phyloP scores from a whole-genome alignment of 2,329 filamentous ascomycete genomes.

The Pyricularia grisea region DNA sequence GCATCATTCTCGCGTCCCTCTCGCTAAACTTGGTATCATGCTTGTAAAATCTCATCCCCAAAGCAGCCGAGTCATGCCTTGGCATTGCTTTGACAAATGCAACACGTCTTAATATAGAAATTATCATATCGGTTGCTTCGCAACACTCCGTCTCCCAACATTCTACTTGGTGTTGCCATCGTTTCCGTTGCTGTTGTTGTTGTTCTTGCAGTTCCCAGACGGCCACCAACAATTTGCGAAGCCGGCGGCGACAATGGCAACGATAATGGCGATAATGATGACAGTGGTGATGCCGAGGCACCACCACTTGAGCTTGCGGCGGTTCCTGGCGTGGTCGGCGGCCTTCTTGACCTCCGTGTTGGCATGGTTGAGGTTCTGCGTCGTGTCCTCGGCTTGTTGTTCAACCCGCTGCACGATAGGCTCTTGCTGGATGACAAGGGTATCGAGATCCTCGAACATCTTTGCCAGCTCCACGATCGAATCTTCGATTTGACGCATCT shows the following conservation, averaged over 20 bases:
- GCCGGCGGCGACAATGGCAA: slow-evolving; percentile 44
- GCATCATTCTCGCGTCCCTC: not conserved
- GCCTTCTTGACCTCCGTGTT: slow-evolving; percentile 62
- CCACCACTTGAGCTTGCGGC: slow-evolving; percentile 76
- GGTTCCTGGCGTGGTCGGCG: slow-evolving; percentile 55
- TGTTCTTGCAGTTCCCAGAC: not conserved
- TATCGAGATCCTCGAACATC: slow-evolving; percentile 67
- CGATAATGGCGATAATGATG: slow-evolving; percentile 44
- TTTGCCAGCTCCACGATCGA: slow-evolving; percentile 61
- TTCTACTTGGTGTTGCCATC: not conserved
- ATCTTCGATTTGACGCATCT: slow-evolving; percentile 71
- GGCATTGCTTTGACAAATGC: not conserved
- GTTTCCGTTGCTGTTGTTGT: no score
- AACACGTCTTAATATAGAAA: not conserved
- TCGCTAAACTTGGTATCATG: not conserved
- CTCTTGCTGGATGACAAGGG: slow-evolving; percentile 66
- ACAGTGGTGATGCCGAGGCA: slow-evolving; percentile 53
- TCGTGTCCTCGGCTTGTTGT: slow-evolving; percentile 55
- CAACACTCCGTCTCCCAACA: not conserved
- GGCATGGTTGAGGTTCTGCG: slow-evolving; percentile 56
- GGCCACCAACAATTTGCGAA: slow-evolving; percentile 14
- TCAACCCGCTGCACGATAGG: slow-evolving; percentile 52
- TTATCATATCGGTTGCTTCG: not conserved
- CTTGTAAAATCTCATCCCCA: not conserved
- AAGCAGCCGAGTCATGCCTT: not conserved